A percentile compares a stretch with the other conserved stretches of the same genome.
These are phyloP conservation scores for Taiozyma sp. DNA, from an alignment of 1,139 yeast genomes.

Conservation along the genomic window DNA sequence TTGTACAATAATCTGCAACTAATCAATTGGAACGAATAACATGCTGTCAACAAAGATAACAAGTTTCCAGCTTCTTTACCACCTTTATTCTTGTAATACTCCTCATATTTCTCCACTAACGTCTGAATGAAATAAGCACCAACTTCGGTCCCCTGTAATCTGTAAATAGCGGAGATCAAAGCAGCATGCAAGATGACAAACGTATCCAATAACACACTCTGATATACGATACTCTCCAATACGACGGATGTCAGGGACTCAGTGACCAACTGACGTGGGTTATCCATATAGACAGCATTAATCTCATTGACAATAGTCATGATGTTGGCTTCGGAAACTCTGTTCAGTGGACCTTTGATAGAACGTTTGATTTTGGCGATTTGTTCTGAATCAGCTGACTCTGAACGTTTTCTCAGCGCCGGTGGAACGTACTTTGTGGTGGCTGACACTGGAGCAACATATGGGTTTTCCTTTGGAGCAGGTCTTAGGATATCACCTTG, in stretches of 20 bases:
- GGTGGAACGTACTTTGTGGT: slow-evolving; percentile 71
- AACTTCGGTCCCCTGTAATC: slow-evolving; percentile 79
- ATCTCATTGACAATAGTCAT: slow-evolving; percentile 64
- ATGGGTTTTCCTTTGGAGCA: slow-evolving; percentile 67
- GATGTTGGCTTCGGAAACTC: slow-evolving; percentile 80
- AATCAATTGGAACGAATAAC: slow-evolving; percentile 72
- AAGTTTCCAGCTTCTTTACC: slow-evolving; percentile 62
- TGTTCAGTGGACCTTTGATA: slow-evolving; percentile 78
- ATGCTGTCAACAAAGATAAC: slow-evolving; percentile 66
- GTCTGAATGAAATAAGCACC: slow-evolving; percentile 85
- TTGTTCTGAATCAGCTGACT: slow-evolving; percentile 41
- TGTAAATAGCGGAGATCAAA: slow-evolving; percentile 67
- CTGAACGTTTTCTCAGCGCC: slow-evolving; percentile 57
- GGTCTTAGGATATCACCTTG: slow-evolving; percentile 28
- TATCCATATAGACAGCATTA: slow-evolving; percentile 50
- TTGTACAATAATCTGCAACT: slow-evolving; percentile 76
- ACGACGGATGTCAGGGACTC: slow-evolving; percentile 60
- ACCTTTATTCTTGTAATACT: slow-evolving; percentile 26
- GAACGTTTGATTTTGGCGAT: slow-evolving; percentile 46
- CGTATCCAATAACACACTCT: slow-evolving; percentile 60
- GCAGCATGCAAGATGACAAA: slow-evolving; percentile 80
- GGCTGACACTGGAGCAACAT: slow-evolving; percentile 61
- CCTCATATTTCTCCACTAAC: slow-evolving; percentile 61
- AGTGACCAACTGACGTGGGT: slow-evolving; percentile 76
- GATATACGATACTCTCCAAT: slow-evolving; percentile 66